Evolutionary conservation across 495 filamentous ascomycete genomes (phyloP).

Genomic region (Rhypophila decipiens): DNA sequence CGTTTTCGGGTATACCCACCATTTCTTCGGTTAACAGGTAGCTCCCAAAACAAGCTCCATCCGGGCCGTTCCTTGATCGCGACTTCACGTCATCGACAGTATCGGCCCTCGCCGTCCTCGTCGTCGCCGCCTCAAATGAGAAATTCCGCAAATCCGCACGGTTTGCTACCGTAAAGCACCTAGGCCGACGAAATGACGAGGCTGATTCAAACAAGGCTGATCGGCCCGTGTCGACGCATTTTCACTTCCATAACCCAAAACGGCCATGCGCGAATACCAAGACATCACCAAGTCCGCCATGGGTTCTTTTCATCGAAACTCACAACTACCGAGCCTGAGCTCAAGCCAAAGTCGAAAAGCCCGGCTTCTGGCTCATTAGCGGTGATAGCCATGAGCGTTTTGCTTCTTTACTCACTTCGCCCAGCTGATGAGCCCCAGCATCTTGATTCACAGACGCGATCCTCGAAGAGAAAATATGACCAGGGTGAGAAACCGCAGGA

Average conservation of each 20-base stretch:
- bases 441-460: conserved; percentile 9
- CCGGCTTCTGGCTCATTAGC: conserved; percentile 10
- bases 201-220: neutral
- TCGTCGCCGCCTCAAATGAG: neutral
- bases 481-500: conserved; percentile 1
- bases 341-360: conserved; percentile 7
- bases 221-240: neutral
- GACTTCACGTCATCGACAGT: neutral
- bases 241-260: too few species aligned
- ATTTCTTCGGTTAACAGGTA: too few species aligned
- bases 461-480: neutral
- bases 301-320: conserved; percentile 10
- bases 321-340: neutral
- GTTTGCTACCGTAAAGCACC: neutral
- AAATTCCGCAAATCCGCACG: neutral
- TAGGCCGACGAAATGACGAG: neutral
- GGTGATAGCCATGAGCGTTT: conserved; percentile 26
- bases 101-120: neutral
- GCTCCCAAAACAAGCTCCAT: too few species aligned
- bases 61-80: too few species aligned
- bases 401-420: conserved; percentile 38
- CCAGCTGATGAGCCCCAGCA: conserved; percentile 31
- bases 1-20: too few species aligned
- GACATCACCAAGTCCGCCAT: conserved; percentile 6
- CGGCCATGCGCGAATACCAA: too few species aligned